Percentiles rank a stretch among this genome's conserved stretches.
Evolutionary conservation across 306 rosid species (phyloP).

Genomic region (Rubus idaeus): DNA sequence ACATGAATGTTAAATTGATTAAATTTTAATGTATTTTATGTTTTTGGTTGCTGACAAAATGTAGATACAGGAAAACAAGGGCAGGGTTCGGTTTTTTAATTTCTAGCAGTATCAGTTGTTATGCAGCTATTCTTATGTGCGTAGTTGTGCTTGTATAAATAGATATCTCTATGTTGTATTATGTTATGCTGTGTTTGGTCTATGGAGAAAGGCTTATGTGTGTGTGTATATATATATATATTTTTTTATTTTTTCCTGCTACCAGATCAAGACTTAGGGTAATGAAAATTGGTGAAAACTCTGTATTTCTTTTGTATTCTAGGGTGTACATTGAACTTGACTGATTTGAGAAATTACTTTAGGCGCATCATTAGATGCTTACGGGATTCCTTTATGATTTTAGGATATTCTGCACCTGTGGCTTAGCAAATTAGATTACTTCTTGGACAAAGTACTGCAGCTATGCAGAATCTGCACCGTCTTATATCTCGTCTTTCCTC

Average conservation of each 20-base stretch:
- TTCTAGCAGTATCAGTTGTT: neutral
- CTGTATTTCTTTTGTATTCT: neutral
- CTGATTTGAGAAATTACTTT: neutral
- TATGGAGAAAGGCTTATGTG: neutral
- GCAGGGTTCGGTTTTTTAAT: neutral
- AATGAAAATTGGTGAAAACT: neutral
- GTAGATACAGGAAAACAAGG: neutral
- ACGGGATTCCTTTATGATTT: neutral
- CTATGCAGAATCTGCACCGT: conserved; percentile 45
- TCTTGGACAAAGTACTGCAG: neutral
- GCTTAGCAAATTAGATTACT: neutral
- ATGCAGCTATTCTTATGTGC: neutral
- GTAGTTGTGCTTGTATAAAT: too few species aligned
- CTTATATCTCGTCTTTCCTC: conserved; percentile 32
- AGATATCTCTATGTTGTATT: neutral
- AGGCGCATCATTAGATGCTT: neutral
- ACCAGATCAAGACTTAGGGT: neutral
- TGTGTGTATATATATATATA: too few species aligned
- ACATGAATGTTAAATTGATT: too few species aligned
- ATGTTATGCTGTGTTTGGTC: neutral
- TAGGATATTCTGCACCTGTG: neutral
- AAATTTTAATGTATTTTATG: too few species aligned
- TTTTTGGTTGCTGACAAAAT: too few species aligned
- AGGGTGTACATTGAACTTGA: neutral
- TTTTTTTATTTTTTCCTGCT: neutral